Evolutionary conservation across 179 eudicot species (phyloP).

Genomic region (Silene noctiflora): DNA sequence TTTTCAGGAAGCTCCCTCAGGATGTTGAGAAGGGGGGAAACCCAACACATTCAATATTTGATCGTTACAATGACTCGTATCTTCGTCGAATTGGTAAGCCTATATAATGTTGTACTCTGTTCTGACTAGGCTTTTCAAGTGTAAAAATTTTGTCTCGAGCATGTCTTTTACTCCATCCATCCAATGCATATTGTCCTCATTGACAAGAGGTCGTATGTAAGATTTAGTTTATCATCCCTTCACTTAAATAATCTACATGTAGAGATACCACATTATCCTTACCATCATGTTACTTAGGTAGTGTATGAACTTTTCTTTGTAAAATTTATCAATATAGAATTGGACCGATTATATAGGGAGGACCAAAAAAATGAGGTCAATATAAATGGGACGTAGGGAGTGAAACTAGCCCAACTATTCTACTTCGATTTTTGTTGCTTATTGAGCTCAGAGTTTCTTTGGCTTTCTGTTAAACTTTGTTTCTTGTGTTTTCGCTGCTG

Average conservation of each 20-base stretch:
- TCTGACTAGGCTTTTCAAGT: not conserved
- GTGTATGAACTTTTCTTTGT: too few species aligned
- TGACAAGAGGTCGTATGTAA: too few species aligned
- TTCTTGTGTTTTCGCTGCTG: not conserved
- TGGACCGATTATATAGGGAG: too few species aligned
- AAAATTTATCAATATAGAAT: too few species aligned
- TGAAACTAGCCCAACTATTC: too few species aligned
- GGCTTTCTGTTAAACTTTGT: not conserved
- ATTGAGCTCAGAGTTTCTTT: not conserved
- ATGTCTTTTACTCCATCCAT: not conserved
- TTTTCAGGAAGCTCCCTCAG: conserved; percentile 89
- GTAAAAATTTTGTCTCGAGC: not conserved
- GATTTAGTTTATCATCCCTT: too few species aligned
- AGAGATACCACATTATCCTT: too few species aligned
- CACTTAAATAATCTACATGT: too few species aligned
- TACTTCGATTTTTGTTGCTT: not conserved
- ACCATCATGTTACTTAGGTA: too few species aligned
- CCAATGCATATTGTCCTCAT: too few species aligned
- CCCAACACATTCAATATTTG: conserved; percentile 84
- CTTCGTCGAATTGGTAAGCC: conserved; percentile 77
- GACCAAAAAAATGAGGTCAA: too few species aligned
- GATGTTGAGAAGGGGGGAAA: conserved; percentile 96
- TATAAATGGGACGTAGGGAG: too few species aligned
- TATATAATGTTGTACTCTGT: not conserved
- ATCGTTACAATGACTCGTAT: conserved; percentile 79